Percentiles rank a stretch among this genome's conserved stretches.
phyloP scores from a whole-genome alignment of 208 protist species.

The Vickermania spadyakhi region DNA sequence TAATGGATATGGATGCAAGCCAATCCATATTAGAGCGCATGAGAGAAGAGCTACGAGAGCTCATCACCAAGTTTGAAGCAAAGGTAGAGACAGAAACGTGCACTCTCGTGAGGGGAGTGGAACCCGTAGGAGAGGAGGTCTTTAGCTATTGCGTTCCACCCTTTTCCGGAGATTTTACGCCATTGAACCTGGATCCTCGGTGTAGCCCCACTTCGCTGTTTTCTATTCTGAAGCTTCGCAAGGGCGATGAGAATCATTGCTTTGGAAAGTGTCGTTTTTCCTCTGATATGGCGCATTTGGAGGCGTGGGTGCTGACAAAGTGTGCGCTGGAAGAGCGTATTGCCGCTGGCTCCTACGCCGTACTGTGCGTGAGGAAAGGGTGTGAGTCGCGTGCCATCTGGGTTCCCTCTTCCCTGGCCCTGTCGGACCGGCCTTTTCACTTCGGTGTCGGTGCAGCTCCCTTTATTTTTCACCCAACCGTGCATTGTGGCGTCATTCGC shows the following conservation, averaged over 20 bases:
- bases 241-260: constrained; percentile 7
- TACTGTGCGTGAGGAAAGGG: constrained; percentile 30
- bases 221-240: constrained; percentile 12
- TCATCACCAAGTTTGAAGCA: constrained; percentile 25
- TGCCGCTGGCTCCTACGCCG: constrained; percentile 11
- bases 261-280: constrained; percentile 38
- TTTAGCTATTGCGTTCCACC: constrained; percentile 11
- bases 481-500: constrained; percentile 24
- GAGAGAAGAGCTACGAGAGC: constrained; percentile 19
- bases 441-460: neutral
- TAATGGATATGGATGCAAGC: constrained; percentile 47
- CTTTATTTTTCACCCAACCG: constrained; percentile 15
- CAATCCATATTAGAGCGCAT: constrained; percentile 33
- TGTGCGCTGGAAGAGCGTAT: constrained; percentile 21
- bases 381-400: constrained; percentile 9
- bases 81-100: neutral
- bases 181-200: constrained; percentile 22
- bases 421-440: neutral
- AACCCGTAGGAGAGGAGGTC: constrained; percentile 9
- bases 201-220: constrained; percentile 13
- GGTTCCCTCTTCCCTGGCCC: constrained; percentile 20
- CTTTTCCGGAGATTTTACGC: constrained; percentile 9
- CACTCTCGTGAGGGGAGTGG: constrained; percentile 11
- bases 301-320: constrained; percentile 25
- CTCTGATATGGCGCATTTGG: constrained; percentile 13